Base-by-base conservation (phyloP, 345 rosid species). In the Populus ilicifolia region DNA sequence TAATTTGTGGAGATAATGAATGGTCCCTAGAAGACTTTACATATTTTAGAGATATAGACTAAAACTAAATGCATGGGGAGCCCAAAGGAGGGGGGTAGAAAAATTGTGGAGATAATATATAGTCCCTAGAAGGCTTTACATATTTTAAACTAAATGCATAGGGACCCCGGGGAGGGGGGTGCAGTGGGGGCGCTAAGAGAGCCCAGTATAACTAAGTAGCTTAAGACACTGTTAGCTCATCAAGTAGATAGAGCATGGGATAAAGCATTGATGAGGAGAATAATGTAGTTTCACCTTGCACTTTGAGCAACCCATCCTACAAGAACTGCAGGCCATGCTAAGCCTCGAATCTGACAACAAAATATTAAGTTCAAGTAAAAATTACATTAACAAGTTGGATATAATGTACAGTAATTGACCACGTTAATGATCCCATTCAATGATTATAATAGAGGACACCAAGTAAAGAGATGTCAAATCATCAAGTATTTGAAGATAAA, bases 241-340 rank as follows among this genome's bases (percentile, higher is more conserved):
- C 46, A 17, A 17, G 23, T 52, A 62, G 38, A 54, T 67, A 35
- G 54, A 68, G 52, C 16, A 76, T 25, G n/a, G 39, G 64, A 21
- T 46, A 71, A 41, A 67, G 67, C 25, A 11, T 27, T 16, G 23
- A 56, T 41, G 29, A 36, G 69, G n/a, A 44, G 21, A 30, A 68
- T 5, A 30, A 23, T 18, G 69, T 17, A 44, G 67, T 74, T 56
- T 80, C 75, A 95, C 99, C 99, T 95, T 80, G 99, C 99, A 85
- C 98, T 92, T 83, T 93, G 96, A 84, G 98, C 92, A 77, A 93
- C 96, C 96, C 92, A 89, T 70, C 98, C 97, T 76, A 89, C 85
- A 61, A 93, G 92, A 84, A 91, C 77, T 30, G 96, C 97, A 63
- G 98, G 99, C 96, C 97, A 96, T 63, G 99, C 99, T 38, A 90